phyloP scores from a whole-genome alignment of 2,329 filamentous ascomycete species.

The Paecilomyces fulvus region DNA sequence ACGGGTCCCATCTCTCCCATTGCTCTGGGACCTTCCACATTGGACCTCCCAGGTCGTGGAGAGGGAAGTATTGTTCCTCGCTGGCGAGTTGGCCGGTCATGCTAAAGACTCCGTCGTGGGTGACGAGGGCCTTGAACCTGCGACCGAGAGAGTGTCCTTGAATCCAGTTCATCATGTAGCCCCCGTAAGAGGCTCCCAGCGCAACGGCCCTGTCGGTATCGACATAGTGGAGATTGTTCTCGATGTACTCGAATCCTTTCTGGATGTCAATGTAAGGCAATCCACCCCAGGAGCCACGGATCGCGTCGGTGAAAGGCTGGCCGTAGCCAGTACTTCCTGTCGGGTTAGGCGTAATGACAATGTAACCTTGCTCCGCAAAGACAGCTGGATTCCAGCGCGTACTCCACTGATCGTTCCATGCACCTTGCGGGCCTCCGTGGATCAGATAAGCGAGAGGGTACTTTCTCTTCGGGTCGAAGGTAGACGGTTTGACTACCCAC shows the following conservation, averaged over 20 bases:
- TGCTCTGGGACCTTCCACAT: constrained; percentile 42
- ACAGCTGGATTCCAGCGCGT: constrained; percentile 47
- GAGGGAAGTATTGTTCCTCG: constrained; percentile 49
- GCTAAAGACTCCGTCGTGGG: constrained; percentile 43
- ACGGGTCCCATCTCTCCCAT: constrained; percentile 53
- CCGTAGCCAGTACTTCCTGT: constrained; percentile 53
- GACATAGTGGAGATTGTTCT: constrained; percentile 42
- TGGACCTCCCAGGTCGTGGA: constrained; percentile 44
- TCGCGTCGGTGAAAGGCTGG: constrained; percentile 44
- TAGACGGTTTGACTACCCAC: constrained; percentile 41
- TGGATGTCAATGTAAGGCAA: constrained; percentile 49
- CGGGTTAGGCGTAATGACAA: constrained; percentile 52
- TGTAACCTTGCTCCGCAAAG: constrained; percentile 54
- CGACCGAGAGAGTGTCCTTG: constrained; percentile 46
- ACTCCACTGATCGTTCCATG: constrained; percentile 49
- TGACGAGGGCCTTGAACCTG: constrained; percentile 51
- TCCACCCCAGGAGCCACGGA: constrained; percentile 47
- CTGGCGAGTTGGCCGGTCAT: constrained; percentile 36
- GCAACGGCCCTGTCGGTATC: constrained; percentile 47
- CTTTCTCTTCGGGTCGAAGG: constrained; percentile 37
- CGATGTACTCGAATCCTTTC: constrained; percentile 45
- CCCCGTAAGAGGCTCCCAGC: constrained; percentile 49
- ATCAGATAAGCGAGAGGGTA: constrained; percentile 49
- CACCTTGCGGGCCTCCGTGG: constrained; percentile 44
- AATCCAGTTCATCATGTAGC: constrained; percentile 54